Base-by-base conservation (phyloP, 2,329 filamentous ascomycete genomes). In the Rhinocladiella mackenziei region DNA sequence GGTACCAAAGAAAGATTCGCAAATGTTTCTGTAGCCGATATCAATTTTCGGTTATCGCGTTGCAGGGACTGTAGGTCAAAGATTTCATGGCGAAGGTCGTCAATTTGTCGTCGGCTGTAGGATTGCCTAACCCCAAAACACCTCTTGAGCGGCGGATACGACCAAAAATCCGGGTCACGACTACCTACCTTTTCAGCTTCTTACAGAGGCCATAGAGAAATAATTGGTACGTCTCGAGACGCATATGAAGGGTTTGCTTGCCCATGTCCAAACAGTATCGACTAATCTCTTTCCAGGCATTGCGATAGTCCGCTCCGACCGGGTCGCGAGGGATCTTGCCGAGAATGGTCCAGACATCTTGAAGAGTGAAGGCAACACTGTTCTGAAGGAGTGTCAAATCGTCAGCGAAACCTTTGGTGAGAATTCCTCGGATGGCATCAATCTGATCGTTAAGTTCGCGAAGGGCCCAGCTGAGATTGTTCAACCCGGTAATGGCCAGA, bases 401-500 rank as follows among this genome's bases (percentile, higher is more conserved):
- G 10, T 64, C 57, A 32, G 58, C 54, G 48, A 69, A 64, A 19
- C 62, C 64, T 28, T 59, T 57, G 14, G 58, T 64, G 57, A 69
- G 66, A 11, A 59, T 63, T 19, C 64, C 62, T 44, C 39, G 26
- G 11, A 35, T 48, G 20, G 66, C 59, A 10, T 64, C 62, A 20
- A 73, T 60, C 19, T 69, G 60, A 37, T 65, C 64, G 30, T 75
- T 67, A 28, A 81, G 61, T 30, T 63, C 63, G 33, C 70, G 69
- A 17, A 81, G 63, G 6, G 64, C 66, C 35, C 69, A 66, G 43
- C 74, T 74, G 58, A 80, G 73, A 39, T 68, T 67, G 56, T 75
- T 78, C 17, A 80, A 66, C 48, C 76, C 69, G 42, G 72, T 69
- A 39, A 80, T 74, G 19, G 75, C 60, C 22, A 65, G 65, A 17